phyloP scores from a whole-genome alignment of 257 asterid genomes.

The Solanum corneliomulleri region DNA sequence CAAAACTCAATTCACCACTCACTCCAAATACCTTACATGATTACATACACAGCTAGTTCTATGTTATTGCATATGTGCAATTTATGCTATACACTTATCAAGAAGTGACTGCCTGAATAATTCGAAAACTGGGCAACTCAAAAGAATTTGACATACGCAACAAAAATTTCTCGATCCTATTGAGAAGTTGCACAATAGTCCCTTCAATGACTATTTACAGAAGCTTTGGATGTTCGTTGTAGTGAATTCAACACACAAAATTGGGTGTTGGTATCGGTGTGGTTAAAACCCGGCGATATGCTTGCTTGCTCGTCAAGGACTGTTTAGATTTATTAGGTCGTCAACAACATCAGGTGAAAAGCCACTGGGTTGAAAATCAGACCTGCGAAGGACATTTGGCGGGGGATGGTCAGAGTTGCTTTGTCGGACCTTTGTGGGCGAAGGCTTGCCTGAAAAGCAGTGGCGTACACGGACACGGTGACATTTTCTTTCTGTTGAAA shows the following conservation, averaged over 20 bases:
- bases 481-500: constrained; percentile 37
- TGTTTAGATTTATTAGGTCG: constrained; percentile 44
- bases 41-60: not conserved
- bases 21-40: not conserved
- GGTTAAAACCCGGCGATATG: not conserved
- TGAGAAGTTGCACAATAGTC: not conserved
- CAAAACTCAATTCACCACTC: not conserved
- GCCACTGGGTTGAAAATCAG: constrained; percentile 49
- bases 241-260: not conserved
- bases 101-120: not conserved
- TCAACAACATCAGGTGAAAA: constrained; percentile 58
- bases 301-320: constrained; percentile 32
- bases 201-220: not conserved
- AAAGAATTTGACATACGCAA: not conserved
- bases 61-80: not conserved
- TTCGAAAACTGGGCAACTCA: not conserved
- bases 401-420: constrained; percentile 13
- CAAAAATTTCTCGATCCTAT: not conserved
- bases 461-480: constrained; percentile 79
- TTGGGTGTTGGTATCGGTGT: not conserved
- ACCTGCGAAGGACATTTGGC: constrained; percentile 55
- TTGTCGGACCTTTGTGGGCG: constrained; percentile 30
- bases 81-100: not conserved
- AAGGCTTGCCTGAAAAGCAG: constrained; percentile 55
- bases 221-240: not conserved